Evolutionary conservation across 2,329 filamentous ascomycete species (phyloP).

Genomic region (Metarhizium album): DNA sequence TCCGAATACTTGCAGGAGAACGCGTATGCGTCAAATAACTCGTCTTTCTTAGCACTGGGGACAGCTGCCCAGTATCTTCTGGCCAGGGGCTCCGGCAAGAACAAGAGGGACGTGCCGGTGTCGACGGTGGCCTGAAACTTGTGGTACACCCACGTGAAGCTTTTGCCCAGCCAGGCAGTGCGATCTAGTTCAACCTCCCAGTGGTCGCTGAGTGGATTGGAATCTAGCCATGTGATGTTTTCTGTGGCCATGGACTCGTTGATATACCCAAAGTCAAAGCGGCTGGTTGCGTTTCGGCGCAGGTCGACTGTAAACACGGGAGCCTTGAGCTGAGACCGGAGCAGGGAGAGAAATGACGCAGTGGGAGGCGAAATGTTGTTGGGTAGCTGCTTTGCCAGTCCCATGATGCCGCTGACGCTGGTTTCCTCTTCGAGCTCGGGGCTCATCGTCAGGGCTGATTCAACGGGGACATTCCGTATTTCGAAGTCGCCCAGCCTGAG

Average conservation of each 20-base stretch:
- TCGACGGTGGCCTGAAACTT: constrained; percentile 48
- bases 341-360: constrained; percentile 33
- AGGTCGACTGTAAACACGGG: constrained; percentile 41
- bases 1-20: constrained; percentile 45
- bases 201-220: constrained; percentile 20
- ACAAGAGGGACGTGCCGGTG: constrained; percentile 58
- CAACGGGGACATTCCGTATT: constrained; percentile 34
- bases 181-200: constrained; percentile 40
- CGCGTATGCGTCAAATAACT: constrained; percentile 46
- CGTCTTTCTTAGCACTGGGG: constrained; percentile 26
- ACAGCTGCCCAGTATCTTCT: constrained; percentile 49
- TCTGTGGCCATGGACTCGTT: constrained; percentile 27
- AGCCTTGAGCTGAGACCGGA: constrained; percentile 28
- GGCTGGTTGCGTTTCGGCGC: constrained; percentile 33
- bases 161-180: constrained; percentile 30
- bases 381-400: constrained; percentile 35
- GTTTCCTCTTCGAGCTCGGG: constrained; percentile 30
- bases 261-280: constrained; percentile 41
- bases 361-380: constrained; percentile 32
- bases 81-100: constrained; percentile 46
- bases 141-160: constrained; percentile 39
- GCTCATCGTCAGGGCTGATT: constrained; percentile 35
- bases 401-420: constrained; percentile 39
- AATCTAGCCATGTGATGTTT: constrained; percentile 32
- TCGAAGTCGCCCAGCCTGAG: constrained; percentile 33